phyloP scores from a whole-genome alignment of 2,329 filamentous ascomycete species.

The Dactylellina drechsleri region DNA sequence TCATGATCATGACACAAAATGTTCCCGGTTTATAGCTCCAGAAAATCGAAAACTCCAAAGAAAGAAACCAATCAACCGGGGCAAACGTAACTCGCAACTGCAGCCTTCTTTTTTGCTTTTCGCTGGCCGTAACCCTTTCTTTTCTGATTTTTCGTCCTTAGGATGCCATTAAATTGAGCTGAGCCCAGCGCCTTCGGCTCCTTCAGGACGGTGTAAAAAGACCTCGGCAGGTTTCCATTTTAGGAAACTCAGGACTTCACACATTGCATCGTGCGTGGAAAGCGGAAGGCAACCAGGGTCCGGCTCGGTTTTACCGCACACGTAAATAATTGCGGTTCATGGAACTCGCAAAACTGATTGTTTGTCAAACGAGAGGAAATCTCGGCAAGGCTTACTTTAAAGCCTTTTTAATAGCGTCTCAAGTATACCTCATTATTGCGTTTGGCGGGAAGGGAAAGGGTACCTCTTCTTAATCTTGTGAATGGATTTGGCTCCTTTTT shows the following conservation, averaged over 20 bases:
- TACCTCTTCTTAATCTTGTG: not conserved
- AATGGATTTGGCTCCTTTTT: not conserved
- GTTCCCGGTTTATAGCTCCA: slow-evolving; percentile 29
- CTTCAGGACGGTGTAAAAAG: slow-evolving; percentile 35
- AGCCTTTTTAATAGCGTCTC: not conserved
- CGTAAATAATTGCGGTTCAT: slow-evolving; percentile 14
- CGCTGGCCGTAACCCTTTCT: not conserved
- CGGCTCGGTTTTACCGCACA: slow-evolving; percentile 31
- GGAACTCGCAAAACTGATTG: not conserved
- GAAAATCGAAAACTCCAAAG: slow-evolving; percentile 15
- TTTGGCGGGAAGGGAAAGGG: slow-evolving; percentile 2
- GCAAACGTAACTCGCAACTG: not conserved
- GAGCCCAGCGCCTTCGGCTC: slow-evolving; percentile 8
- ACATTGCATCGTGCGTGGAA: slow-evolving; percentile 37
- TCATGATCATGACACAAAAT: slow-evolving; percentile 21
- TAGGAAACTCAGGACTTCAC: slow-evolving; percentile 24
- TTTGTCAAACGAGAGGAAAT: not conserved
- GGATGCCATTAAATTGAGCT: slow-evolving; percentile 2
- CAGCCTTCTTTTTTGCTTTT: not conserved
- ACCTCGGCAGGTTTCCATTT: slow-evolving; percentile 35
- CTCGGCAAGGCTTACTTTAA: slow-evolving; percentile 15
- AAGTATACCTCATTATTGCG: slow-evolving; percentile 11
- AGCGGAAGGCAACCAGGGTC: slow-evolving; percentile 54
- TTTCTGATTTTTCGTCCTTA: slow-evolving; percentile 6
- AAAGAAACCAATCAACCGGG: slow-evolving; percentile 15